phyloP scores from a whole-genome alignment of 768 basidiomycete species.

The Clitopilus passeckerianus region DNA sequence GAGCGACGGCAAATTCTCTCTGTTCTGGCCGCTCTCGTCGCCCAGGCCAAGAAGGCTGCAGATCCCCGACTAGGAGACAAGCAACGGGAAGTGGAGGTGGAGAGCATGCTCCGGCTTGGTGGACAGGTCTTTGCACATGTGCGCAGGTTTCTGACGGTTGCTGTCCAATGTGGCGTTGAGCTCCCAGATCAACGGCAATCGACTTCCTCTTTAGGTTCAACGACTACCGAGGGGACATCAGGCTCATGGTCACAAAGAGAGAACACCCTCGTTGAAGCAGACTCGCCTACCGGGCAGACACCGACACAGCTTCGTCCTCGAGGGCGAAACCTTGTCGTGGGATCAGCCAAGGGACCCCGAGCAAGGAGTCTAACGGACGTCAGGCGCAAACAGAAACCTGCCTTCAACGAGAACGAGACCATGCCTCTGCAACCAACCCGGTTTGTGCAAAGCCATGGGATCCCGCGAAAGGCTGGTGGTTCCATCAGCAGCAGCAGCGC shows the following conservation, averaged over 20 bases:
- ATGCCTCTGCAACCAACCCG: not conserved
- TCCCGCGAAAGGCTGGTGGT: constrained; percentile 32
- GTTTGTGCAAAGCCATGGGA: constrained; percentile 7
- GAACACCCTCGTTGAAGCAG: constrained; percentile 15
- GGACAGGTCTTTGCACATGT: constrained; percentile 80
- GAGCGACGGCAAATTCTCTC: constrained; percentile 82
- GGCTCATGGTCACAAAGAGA: not conserved
- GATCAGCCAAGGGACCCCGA: constrained; percentile 29
- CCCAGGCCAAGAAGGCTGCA: constrained; percentile 68
- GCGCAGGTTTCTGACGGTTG: constrained; percentile 71
- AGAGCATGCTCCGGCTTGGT: constrained; percentile 75
- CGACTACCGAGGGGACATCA: constrained; percentile 8
- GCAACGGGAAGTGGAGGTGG: constrained; percentile 50
- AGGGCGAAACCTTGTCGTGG: constrained; percentile 16
- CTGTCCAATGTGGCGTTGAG: constrained; percentile 69
- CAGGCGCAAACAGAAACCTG: constrained; percentile 20
- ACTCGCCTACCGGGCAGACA: constrained; percentile 26
- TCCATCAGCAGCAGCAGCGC: constrained; percentile 75
- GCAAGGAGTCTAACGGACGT: constrained; percentile 54
- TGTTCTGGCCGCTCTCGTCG: constrained; percentile 76
- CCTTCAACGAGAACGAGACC: constrained; percentile 27
- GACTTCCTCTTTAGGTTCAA: not conserved
- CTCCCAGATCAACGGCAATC: constrained; percentile 48
- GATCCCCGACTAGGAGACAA: constrained; percentile 43
- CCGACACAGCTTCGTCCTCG: constrained; percentile 26